phyloP scores from a whole-genome alignment of 768 basidiomycete species.

The Psilocybe cyanescens region DNA sequence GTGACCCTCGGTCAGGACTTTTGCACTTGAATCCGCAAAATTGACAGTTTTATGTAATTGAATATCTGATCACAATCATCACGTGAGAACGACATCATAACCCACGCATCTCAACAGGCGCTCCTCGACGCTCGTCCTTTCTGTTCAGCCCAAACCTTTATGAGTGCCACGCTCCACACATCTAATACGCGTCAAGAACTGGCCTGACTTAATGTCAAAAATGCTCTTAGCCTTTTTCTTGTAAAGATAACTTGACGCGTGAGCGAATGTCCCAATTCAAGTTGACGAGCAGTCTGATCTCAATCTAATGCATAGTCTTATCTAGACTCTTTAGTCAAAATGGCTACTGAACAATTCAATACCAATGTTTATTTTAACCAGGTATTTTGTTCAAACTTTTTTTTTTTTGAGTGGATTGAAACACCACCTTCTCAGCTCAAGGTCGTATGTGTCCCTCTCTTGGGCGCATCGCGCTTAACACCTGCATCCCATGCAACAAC shows the following conservation, averaged over 20 bases:
- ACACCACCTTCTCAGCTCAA: conserved; percentile 50
- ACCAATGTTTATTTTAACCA: conserved; percentile 25
- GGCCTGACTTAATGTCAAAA: no score
- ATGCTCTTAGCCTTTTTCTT: no score
- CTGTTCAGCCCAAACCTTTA: no score
- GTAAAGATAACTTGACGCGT: no score
- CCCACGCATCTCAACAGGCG: no score
- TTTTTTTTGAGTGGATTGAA: neutral
- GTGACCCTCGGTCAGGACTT: neutral
- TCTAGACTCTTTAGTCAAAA: neutral
- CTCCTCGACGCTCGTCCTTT: no score
- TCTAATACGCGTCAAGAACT: no score
- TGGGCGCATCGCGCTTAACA: conserved; percentile 69
- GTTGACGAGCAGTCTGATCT: no score
- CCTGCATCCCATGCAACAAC: conserved; percentile 52
- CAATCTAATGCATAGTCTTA: neutral
- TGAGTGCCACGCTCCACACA: no score
- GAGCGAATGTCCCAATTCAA: no score
- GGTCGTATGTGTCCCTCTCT: conserved; percentile 77
- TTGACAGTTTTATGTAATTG: neutral
- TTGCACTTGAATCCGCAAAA: neutral
- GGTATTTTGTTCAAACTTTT: conserved; percentile 13
- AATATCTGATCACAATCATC: neutral
- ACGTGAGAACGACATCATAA: no score
- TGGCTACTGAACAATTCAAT: conserved; percentile 6